Percentiles rank a stretch among this genome's conserved stretches.
These are phyloP conservation scores for Lasiodiplodia gonubiensis DNA, from an alignment of 2,329 filamentous ascomycete genomes.

Conservation along the genomic window DNA sequence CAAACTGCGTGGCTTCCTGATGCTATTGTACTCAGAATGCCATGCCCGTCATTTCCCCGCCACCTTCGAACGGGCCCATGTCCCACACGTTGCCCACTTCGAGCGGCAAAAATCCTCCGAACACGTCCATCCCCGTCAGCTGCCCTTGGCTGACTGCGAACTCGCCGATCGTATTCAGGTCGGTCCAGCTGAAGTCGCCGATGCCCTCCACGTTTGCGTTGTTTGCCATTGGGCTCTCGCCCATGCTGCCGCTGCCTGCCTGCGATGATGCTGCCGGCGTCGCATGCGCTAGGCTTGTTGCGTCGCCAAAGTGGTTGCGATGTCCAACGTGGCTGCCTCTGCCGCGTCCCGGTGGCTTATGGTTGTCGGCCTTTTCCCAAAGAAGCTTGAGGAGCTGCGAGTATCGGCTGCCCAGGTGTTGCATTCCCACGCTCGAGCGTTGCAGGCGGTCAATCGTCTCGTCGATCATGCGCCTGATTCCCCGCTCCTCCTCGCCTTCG, in stretches of 20 bases:
- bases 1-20: too few relatives aligned
- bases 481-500: slow-evolving; percentile 53
- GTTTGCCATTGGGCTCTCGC: slow-evolving; percentile 24
- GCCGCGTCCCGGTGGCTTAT: slow-evolving; percentile 19
- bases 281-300: slow-evolving; percentile 34
- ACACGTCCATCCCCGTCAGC: slow-evolving; percentile 29
- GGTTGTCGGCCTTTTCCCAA: slow-evolving; percentile 51
- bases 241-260: slow-evolving; percentile 30
- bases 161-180: slow-evolving; percentile 54
- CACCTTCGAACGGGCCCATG: slow-evolving; percentile 26
- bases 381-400: slow-evolving; percentile 53
- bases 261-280: slow-evolving; percentile 33
- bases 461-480: slow-evolving; percentile 54
- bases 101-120: slow-evolving; percentile 45
- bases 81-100: slow-evolving; percentile 43
- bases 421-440: slow-evolving; percentile 49
- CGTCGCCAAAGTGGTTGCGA: slow-evolving; percentile 32
- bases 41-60: slow-evolving; percentile 27
- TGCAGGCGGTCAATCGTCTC: slow-evolving; percentile 53
- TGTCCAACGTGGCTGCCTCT: slow-evolving; percentile 17
- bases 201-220: slow-evolving; percentile 51
- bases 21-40: slow-evolving; percentile 13
- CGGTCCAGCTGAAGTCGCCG: slow-evolving; percentile 58
- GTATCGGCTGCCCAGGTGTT: slow-evolving; percentile 56
- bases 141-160: slow-evolving; percentile 53